phyloP scores from a whole-genome alignment of 768 basidiomycete species.

The Termitomyces sp. region DNA sequence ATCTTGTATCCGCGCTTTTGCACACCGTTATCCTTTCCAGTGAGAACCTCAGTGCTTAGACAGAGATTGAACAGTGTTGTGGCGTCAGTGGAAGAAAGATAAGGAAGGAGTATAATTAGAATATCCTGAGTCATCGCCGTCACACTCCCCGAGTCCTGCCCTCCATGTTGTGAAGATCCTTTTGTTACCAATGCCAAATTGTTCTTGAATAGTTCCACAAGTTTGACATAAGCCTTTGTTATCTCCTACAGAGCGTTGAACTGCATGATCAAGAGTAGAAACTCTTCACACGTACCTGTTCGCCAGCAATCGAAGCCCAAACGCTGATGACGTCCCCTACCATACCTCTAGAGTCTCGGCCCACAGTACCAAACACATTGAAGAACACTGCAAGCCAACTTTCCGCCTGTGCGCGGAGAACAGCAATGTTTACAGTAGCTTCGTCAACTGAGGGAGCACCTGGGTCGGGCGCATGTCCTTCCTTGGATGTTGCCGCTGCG shows the following conservation, averaged over 20 bases:
- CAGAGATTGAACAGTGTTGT: conserved; percentile 65
- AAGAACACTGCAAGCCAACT: conserved; percentile 95
- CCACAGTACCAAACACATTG: conserved; percentile 90
- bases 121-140: conserved; percentile 78
- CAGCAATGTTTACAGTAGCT: conserved; percentile 64
- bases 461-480: conserved; percentile 23
- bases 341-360: conserved; percentile 67
- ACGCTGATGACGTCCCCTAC: conserved; percentile 85
- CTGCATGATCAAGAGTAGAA: background rate
- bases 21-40: conserved; percentile 77
- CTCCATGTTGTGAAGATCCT: conserved; percentile 22
- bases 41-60: conserved; percentile 64
- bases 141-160: conserved; percentile 39
- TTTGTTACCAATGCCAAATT: conserved; percentile 47
- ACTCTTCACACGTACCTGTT: conserved; percentile 42
- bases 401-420: conserved; percentile 75
- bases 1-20: conserved; percentile 97
- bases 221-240: conserved; percentile 76
- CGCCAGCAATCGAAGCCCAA: conserved; percentile 82
- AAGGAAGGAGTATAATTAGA: conserved; percentile 77
- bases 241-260: conserved; percentile 48
- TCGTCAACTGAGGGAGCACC: conserved; percentile 48
- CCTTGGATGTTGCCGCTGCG: conserved; percentile 39
- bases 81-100: conserved; percentile 60
- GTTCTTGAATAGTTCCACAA: conserved; percentile 65